Evolutionary conservation across 768 basidiomycete species (phyloP), one percentile per base, ranked within the genome.

Genomic region (Austroboletus eburneus): DNA sequence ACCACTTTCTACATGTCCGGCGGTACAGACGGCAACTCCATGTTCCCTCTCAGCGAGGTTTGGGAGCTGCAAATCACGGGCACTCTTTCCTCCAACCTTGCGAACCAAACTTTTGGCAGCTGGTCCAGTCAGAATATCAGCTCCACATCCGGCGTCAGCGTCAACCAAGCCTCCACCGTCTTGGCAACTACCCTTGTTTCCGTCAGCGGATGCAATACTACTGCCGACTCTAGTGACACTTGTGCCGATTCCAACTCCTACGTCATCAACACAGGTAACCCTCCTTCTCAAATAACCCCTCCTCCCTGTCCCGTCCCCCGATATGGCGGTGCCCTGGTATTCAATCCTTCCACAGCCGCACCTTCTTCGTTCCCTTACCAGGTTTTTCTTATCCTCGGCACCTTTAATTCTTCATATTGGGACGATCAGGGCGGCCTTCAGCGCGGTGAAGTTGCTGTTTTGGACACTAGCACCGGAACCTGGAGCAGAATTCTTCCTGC

Each of bases 401-500:
- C 75, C 6, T 79, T 86, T 46, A 75, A 91, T 58, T 61, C 69
- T 9, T 75, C 80, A 7, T 56, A 70, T 39, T 91, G 87, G 88
- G 57, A 84, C 40, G 88, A 89, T 59, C 74, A 72, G 30, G 74
- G 72, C 24, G 80, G 80, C 2, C 69, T 81, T 16, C 62, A 69
- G n/a, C 69, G 71, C 1, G 89, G 89, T 27, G 89, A 91, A 74
- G 79, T 91, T 45, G 88, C 76, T 46, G 69, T 90, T 12, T 66
- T 89, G 32, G 78, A 87, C 52, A 70, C 74, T 25, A 68, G 72
- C 27, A 76, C 80, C 3, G 83, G 77, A 6, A 69, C 75, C 9
- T 91, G 87, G 89, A 80, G 78, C 39, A 77, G 88, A 54, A 63
- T 87, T 16, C 64, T 90, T 29, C 88, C 88, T 32, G 73, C 88